These are phyloP conservation scores for Monsonia emarginata DNA, from an alignment of 441 rosid species.

Conservation along the genomic window DNA sequence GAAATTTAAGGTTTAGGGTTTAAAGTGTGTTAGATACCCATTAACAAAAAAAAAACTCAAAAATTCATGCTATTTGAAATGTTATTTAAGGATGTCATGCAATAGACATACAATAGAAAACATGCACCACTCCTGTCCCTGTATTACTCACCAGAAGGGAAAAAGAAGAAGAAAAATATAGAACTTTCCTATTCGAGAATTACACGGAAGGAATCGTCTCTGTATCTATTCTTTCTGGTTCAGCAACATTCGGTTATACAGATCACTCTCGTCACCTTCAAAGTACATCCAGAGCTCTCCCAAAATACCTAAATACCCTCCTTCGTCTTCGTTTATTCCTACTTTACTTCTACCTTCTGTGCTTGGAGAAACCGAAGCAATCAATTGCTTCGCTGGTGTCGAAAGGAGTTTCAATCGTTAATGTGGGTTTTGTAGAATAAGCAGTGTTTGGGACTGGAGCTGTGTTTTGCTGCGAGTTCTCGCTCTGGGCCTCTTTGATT, in stretches of 20 bases:
- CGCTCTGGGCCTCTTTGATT: not conserved
- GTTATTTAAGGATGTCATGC: no score
- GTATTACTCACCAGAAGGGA: no score
- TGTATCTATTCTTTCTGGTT: not conserved
- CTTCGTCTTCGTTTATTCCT: not conserved
- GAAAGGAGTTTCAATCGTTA: slow-evolving; percentile 23
- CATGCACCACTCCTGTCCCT: no score
- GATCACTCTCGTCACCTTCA: slow-evolving; percentile 16
- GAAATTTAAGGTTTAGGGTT: no score
- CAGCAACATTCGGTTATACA: slow-evolving; percentile 6
- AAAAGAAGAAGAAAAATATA: no score
- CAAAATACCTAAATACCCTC: slow-evolving; percentile 1
- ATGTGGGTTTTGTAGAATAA: slow-evolving; percentile 13
- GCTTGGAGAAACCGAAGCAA: slow-evolving; percentile 13
- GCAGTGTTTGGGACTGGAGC: slow-evolving; percentile 3
- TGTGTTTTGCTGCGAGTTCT: slow-evolving; percentile 19
- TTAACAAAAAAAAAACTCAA: no score
- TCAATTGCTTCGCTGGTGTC: slow-evolving; percentile 13
- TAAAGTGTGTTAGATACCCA: no score
- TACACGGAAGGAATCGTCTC: not conserved
- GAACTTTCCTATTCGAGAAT: not conserved
- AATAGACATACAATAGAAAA: no score
- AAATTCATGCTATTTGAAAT: no score
- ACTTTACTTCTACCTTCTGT: not conserved
- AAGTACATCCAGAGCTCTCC: not conserved